Conservation (phyloP, 768 basidiomycete species). For the Clitopilus hobsonii region DNA sequence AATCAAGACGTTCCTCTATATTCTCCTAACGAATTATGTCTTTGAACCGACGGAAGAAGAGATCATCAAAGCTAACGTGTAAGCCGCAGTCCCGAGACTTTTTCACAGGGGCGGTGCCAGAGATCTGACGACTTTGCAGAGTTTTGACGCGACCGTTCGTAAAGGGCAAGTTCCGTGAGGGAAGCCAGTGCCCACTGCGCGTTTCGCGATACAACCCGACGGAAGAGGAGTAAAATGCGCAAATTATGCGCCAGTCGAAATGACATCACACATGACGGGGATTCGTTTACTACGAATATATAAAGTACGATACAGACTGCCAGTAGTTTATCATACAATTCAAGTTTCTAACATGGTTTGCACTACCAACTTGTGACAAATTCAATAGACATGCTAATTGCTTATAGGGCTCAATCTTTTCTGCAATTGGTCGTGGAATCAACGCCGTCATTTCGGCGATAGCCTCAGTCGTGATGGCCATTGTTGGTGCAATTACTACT, state of each 20-base stretch:
- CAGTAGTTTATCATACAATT: neutral
- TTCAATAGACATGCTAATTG: neutral
- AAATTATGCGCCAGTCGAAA: neutral
- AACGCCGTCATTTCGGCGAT: conserved; percentile 54
- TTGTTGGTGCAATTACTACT: conserved; percentile 47
- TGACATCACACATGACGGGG: neutral
- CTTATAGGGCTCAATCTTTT: conserved; percentile 51
- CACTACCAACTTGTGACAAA: too few relatives aligned
- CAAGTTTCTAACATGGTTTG: neutral
- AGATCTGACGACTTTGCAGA: conserved; percentile 24
- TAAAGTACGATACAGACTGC: neutral
- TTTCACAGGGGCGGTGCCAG: neutral
- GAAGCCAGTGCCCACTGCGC: conserved; percentile 59
- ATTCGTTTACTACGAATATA: neutral
- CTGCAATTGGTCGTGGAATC: conserved; percentile 55
- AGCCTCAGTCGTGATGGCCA: conserved; percentile 49
- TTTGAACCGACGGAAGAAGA: conserved; percentile 51
- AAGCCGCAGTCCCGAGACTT: conserved; percentile 18
- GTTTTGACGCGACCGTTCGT: conserved; percentile 66
- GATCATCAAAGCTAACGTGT: conserved; percentile 62
- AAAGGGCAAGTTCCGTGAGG: conserved; percentile 44
- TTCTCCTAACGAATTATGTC: conserved; percentile 62
- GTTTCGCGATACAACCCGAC: conserved; percentile 31
- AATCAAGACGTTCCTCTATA: conserved; percentile 72
- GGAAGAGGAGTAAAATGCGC: neutral